Base-by-base conservation (phyloP, 2,329 filamentous ascomycete genomes). In the Calonectria leucothoes region DNA sequence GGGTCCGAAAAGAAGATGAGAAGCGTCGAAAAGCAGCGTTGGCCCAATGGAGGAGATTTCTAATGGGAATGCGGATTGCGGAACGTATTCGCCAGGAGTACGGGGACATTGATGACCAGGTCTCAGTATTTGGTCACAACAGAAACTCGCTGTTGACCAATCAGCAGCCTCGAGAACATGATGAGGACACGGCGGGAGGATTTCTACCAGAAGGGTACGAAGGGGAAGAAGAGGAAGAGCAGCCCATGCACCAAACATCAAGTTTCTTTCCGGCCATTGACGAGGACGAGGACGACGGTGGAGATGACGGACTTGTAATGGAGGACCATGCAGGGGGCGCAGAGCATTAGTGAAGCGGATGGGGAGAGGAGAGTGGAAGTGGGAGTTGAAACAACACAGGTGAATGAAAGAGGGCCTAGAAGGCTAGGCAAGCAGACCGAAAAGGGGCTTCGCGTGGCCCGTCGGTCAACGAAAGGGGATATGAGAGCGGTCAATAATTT, bases 1-100 rank as follows among this genome's bases (percentile, higher is more conserved):
- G 92, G 66, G 88, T 88, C 63, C 91, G 93, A 65, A 96, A 95
- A 79, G 95, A 98, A 81, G 93, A 97, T 73, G 93, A 94, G 73
- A 98, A 98, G 85, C 89, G 94, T 10, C 91, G 93, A 66, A 95
- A 94, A 75, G 88, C 90, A 15, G 92, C 94, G 0, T 82, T 98
- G 57, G 90, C 89, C 0, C 91, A 92, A 77, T 99, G 97, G 97
- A 91, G 94, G 71, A 97, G 94, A 83, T 95, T 98, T 78, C 84
- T 98, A 17, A 94, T 96, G 88, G 96, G 96, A 0, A 82, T 98
- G 84, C 90, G 95, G 4, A 97, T 98, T 71, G 89, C 95, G 25
- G 90, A 97, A 82, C 89, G 95, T 63, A 93, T 97, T 49, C 89
- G 89, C 49, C 89, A 92, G 69, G 94, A 98, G 74, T 97, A 97